Base-by-base conservation (phyloP, 257 asterid species). In the Eustoma russellianum region DNA sequence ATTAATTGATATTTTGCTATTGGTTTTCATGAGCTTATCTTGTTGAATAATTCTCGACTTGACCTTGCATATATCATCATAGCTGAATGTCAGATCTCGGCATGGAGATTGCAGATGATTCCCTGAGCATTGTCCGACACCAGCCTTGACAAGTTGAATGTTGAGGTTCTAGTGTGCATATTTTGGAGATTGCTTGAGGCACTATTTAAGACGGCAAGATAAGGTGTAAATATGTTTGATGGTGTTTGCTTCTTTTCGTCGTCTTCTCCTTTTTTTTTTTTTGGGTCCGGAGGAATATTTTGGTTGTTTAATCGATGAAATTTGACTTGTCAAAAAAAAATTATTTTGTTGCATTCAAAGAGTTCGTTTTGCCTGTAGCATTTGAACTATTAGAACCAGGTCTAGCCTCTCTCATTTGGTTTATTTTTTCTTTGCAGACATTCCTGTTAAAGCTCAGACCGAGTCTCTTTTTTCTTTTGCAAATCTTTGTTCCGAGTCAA, bases 121-220 rank as follows among this genome's bases (percentile, higher is more conserved):
- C 55, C 55, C 87, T 28, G 81, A 76, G 51, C 81, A 63, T 64
- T 76, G 61, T 52, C 13, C 24, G 72, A 64, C 52, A 50, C 70
- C 49, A 66, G 77, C 69, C 33, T 60, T 66, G 67, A 70, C 52
- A 74, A 70, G 66, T 62, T 79, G 69, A 82, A 80, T 53, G 66
- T 78, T 57, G 86, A 77, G 77, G 71, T 91, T 66, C 78, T 87
- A 53, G 55, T 72, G 53, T 66, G 78, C 78, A 56, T 80, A 63
- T 82, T 88, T 70, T 66, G 74, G 83, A 79, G 81, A 59, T 70
- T 85, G 57, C 71, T 78, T 15, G 88, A 83, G 76, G 77, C 88
- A 43, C 74, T 86, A 41, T 62, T 59, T 62, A 65, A 60, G 62
- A 57, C 66, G 66, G 78, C n/a, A 72, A 45, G n/a, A n/a, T 83